Percentiles rank a stretch among this genome's conserved stretches.
Conservation (phyloP, 768 basidiomycete species). For the Trametes meyenii region DNA sequence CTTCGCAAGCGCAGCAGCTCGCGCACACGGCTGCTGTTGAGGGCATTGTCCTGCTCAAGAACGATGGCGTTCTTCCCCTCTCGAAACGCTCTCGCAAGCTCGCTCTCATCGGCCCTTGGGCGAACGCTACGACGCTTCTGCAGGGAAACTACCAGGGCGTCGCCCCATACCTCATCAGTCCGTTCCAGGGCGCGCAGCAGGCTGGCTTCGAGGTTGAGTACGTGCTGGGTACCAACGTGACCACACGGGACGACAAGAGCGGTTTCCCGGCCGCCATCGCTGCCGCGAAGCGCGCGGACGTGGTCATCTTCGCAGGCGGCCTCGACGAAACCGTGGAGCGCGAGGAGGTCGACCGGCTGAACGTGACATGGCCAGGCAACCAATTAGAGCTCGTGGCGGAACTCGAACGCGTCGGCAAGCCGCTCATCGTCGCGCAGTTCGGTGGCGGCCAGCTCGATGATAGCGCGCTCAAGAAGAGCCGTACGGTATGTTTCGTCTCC, state of each 20-base stretch:
- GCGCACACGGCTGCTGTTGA: slow-evolving; percentile 55
- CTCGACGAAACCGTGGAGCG: slow-evolving; percentile 53
- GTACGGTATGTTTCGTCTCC: slow-evolving; percentile 36
- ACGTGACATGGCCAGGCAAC: slow-evolving; percentile 57
- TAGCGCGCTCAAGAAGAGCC: slow-evolving; percentile 46
- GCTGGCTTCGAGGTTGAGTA: slow-evolving; percentile 52
- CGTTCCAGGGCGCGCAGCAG: slow-evolving; percentile 49
- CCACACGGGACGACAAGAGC: slow-evolving; percentile 38
- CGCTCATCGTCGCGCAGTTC: slow-evolving; percentile 56
- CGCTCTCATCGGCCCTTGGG: slow-evolving; percentile 63
- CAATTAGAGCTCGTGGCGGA: slow-evolving; percentile 53
- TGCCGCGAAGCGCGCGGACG: slow-evolving; percentile 52
- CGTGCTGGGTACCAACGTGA: slow-evolving; percentile 45
- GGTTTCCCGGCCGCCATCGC: slow-evolving; percentile 56
- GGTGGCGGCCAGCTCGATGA: slow-evolving; percentile 61
- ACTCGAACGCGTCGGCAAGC: slow-evolving; percentile 51
- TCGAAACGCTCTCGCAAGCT: slow-evolving; percentile 47
- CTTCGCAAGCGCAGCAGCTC: slow-evolving; percentile 47
- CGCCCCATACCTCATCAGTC: slow-evolving; percentile 59
- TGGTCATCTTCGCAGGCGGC: slow-evolving; percentile 55
- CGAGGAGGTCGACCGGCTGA: slow-evolving; percentile 49
- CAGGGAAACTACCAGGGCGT: slow-evolving; percentile 60
- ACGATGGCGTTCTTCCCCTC: slow-evolving; percentile 61
- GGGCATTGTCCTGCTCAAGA: slow-evolving; percentile 64
- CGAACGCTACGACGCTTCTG: slow-evolving; percentile 56